Conservation (phyloP, 257 asterid genomes). For the Ehretia macrophylla region DNA sequence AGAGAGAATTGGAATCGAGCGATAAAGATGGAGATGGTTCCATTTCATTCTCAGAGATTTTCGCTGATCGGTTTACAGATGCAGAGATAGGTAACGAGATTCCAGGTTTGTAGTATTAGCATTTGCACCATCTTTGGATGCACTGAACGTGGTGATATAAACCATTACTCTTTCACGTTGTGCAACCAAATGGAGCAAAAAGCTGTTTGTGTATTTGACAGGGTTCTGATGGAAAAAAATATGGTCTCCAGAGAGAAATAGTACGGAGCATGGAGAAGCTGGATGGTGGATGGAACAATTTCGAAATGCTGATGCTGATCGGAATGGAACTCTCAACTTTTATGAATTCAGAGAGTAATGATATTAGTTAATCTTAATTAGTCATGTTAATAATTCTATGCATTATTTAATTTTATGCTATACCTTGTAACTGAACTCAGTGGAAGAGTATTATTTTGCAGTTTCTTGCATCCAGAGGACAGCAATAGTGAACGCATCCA, state of each 20-base stretch:
- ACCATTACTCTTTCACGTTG: neutral
- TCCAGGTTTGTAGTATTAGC: neutral
- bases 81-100: constrained; percentile 26
- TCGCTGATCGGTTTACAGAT: constrained; percentile 18
- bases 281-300: constrained; percentile 48
- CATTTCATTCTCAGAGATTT: constrained; percentile 30
- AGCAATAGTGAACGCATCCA: constrained; percentile 27
- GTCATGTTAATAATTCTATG: too few relatives aligned
- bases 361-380: too few relatives aligned
- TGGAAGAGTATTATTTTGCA: neutral
- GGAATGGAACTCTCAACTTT: constrained; percentile 30
- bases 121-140: neutral
- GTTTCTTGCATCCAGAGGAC: constrained; percentile 41
- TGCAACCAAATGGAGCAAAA: constrained; percentile 10
- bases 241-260: constrained; percentile 25
- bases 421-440: neutral
- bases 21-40: constrained; percentile 35
- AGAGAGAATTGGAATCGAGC: constrained; percentile 18
- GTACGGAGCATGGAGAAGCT: constrained; percentile 22
- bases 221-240: constrained; percentile 8
- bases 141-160: too few relatives aligned
- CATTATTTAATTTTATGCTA: neutral
- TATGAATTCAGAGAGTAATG: constrained; percentile 39
- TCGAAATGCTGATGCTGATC: constrained; percentile 33
- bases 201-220: neutral